These are phyloP conservation scores for Boletus huronensis DNA, from an alignment of 768 basidiomycete species.

Conservation along the genomic window DNA sequence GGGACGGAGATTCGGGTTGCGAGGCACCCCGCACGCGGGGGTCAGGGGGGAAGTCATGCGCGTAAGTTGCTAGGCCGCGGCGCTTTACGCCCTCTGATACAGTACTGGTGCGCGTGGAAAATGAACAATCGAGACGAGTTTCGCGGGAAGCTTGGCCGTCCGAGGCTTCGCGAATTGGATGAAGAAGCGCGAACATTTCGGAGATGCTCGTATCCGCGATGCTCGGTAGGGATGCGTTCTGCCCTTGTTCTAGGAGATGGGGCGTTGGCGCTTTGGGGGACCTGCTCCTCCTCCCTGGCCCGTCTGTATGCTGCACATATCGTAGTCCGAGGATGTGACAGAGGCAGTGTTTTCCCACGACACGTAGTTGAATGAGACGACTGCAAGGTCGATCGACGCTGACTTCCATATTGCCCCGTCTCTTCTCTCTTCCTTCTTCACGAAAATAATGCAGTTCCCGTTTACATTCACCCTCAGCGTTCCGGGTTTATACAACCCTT, in stretches of 20 bases:
- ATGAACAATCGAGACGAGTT: neutral
- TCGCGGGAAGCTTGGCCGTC: neutral
- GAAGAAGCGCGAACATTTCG: neutral
- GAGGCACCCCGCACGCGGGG: neutral
- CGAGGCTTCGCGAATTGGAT: neutral
- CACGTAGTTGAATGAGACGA: too few relatives aligned
- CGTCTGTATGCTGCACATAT: too few relatives aligned
- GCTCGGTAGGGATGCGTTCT: neutral
- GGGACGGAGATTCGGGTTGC: neutral
- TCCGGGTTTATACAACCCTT: constrained; percentile 67
- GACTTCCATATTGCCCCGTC: neutral
- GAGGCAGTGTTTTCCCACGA: constrained; percentile 11
- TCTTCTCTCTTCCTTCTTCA: constrained; percentile 7
- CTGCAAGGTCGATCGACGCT: too few relatives aligned
- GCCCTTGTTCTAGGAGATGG: too few relatives aligned
- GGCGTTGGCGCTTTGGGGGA: too few relatives aligned
- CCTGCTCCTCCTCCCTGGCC: neutral
- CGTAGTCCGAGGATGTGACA: neutral
- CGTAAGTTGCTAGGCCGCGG: neutral
- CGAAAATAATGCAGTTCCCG: constrained; percentile 50
- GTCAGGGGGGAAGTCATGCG: neutral
- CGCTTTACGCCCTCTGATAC: neutral
- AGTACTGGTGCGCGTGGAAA: neutral
- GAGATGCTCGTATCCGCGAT: neutral
- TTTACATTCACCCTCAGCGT: constrained; percentile 70